Percentiles rank a stretch among this genome's conserved stretches.
Evolutionary conservation across 1,284 basidiomycete genomes (phyloP).

Genomic region (Pyrrhoderma lamaoense): DNA sequence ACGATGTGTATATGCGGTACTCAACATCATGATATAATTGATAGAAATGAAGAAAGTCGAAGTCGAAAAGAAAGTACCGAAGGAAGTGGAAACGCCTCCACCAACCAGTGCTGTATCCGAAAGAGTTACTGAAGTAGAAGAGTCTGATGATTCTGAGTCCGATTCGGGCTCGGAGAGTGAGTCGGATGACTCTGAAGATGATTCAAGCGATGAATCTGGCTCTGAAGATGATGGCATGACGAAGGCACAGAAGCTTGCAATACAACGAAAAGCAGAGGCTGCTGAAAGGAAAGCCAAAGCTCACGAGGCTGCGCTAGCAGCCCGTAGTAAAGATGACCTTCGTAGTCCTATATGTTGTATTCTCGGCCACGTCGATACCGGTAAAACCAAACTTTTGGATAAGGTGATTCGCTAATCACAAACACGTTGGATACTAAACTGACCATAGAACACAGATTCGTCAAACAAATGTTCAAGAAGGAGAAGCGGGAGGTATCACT

Average conservation of each 20-base stretch:
- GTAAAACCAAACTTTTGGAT: slow-evolving; percentile 97
- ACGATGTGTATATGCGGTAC: neutral
- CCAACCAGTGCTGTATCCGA: slow-evolving; percentile 23
- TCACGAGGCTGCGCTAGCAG: slow-evolving; percentile 82
- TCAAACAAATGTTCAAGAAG: slow-evolving; percentile 99
- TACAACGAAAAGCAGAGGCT: slow-evolving; percentile 79
- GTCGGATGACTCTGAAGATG: slow-evolving; percentile 34
- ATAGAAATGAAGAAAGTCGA: slow-evolving; percentile 1
- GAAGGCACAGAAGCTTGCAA: slow-evolving; percentile 56
- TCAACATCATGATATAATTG: neutral
- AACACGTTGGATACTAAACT: neutral
- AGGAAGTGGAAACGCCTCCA: slow-evolving; percentile 23
- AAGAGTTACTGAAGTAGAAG: slow-evolving; percentile 19
- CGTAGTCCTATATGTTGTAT: slow-evolving; percentile 99
- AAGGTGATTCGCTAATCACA: slow-evolving; percentile 50
- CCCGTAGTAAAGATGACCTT: slow-evolving; percentile 83
- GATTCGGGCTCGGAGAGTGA: slow-evolving; percentile 34
- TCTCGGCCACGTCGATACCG: slow-evolving; percentile 98
- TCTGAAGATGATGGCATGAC: slow-evolving; percentile 59
- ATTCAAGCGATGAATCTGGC: slow-evolving; percentile 37
- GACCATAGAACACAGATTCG: slow-evolving; percentile 61
- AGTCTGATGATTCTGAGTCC: slow-evolving; percentile 32
- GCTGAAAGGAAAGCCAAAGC: slow-evolving; percentile 76
- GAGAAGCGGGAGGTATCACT: slow-evolving; percentile 99
- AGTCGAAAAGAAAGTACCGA: slow-evolving; percentile 2